These are phyloP conservation scores for Catunica adiposa DNA, from an alignment of 2,329 filamentous ascomycete genomes.

Conservation along the genomic window DNA sequence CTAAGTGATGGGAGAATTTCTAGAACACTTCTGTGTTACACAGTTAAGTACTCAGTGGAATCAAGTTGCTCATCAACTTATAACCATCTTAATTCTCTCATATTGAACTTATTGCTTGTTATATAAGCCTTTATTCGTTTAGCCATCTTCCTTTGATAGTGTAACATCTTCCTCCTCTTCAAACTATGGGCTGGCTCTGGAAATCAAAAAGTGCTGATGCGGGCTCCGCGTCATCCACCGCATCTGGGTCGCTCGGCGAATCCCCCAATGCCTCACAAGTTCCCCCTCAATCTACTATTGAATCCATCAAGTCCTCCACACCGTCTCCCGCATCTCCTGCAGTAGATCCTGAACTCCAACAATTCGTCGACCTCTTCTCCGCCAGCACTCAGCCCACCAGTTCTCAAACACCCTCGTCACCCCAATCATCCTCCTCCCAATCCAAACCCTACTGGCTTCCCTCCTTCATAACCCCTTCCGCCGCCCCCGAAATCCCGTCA, in stretches of 20 bases:
- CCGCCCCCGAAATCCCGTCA: constrained; percentile 17
- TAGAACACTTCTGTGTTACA: too few species aligned
- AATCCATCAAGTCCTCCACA: too few species aligned
- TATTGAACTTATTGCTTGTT: not conserved
- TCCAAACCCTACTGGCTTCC: constrained; percentile 20
- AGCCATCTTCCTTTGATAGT: too few species aligned
- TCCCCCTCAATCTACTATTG: constrained; percentile 9
- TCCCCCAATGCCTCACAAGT: constrained; percentile 15
- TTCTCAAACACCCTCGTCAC: constrained; percentile 13
- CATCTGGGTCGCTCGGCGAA: not conserved
- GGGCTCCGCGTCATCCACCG: not conserved
- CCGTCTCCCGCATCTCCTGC: constrained; percentile 15
- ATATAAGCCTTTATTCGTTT: too few species aligned
- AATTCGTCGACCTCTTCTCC: constrained; percentile 34
- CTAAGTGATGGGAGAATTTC: too few species aligned
- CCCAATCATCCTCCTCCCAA: constrained; percentile 13
- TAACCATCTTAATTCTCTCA: not conserved
- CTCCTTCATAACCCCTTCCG: constrained; percentile 22
- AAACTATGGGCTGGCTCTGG: constrained; percentile 46
- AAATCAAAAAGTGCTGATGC: constrained; percentile 20
- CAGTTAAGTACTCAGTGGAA: too few species aligned
- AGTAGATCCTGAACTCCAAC: constrained; percentile 35
- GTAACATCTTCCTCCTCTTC: not conserved
- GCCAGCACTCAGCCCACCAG: constrained; percentile 19
- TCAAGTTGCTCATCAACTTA: not conserved